Base-by-base conservation (phyloP, 2,329 filamentous ascomycete genomes). In the Raffaelea deltoideospora region DNA sequence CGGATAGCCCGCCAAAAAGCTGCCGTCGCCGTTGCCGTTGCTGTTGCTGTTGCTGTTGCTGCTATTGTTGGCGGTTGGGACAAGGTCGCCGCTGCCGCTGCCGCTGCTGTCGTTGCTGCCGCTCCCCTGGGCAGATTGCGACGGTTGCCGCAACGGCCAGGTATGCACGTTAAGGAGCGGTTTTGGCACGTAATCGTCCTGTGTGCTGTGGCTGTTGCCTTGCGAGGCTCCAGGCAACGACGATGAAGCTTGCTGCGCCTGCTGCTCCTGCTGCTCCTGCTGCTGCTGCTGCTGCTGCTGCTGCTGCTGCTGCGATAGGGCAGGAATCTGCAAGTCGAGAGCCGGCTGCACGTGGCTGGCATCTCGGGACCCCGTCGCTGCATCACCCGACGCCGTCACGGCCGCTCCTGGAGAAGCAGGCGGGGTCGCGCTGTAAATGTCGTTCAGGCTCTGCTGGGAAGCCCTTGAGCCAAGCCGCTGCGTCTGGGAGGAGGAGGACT, bases 1-100 rank as follows among this genome's bases (percentile, higher is more conserved):
- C 2, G 63, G 59, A 42, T 62, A 59, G 4, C 53, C 57, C 13
- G 41, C 27, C 2, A 47, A 15, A 8, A 38, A 10, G 17, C 35
- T 17, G 13, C 19, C 10, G 37, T 17, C 8, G 18, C 26, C 14
- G 7, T n/a, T n/a, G n/a, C n/a, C n/a, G n/a, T n/a, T n/a, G n/a
- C n/a, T n/a, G n/a, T n/a, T n/a, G n/a, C n/a, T n/a, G n/a, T n/a
- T n/a, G n/a, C n/a, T n/a, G n/a, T 18, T 31, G 29, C 29, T 31
- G 29, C 29, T 31, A n/a, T n/a, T n/a, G n/a, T n/a, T n/a, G n/a
- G n/a, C n/a, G n/a, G n/a, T n/a, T n/a, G n/a, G n/a, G n/a, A n/a
- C n/a, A n/a, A n/a, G n/a, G n/a, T n/a, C n/a, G n/a, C n/a, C n/a
- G n/a, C n/a, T n/a, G n/a, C n/a, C n/a, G n/a, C n/a, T n/a, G n/a